phyloP scores from a whole-genome alignment of 1,284 basidiomycete species.

The Acaromyces ingoldii region DNA sequence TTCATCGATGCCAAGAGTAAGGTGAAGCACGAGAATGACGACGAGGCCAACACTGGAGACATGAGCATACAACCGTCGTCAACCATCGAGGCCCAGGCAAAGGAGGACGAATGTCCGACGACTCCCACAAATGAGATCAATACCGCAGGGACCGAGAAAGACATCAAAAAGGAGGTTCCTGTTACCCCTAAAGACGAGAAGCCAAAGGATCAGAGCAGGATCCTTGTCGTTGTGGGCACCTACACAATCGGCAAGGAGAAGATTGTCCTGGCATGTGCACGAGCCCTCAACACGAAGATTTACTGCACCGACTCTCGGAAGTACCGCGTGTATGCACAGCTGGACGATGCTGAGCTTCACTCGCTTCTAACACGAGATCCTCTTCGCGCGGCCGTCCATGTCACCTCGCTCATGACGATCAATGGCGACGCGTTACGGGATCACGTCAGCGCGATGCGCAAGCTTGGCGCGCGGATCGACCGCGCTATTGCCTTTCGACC shows the following conservation, averaged over 20 bases:
- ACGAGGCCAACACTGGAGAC: too few species aligned
- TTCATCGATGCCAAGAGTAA: not conserved
- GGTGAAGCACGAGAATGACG: not conserved
- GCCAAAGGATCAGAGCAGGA: constrained; percentile 27
- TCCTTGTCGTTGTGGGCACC: constrained; percentile 82
- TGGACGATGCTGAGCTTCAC: constrained; percentile 64
- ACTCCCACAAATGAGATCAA: not conserved
- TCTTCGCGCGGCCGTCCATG: constrained; percentile 69
- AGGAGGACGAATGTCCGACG: not conserved
- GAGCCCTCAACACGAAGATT: constrained; percentile 73
- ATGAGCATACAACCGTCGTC: too few species aligned
- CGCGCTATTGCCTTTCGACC: constrained; percentile 79
- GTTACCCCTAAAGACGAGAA: not conserved
- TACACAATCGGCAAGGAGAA: constrained; percentile 97
- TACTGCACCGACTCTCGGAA: constrained; percentile 69
- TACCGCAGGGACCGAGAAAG: too few species aligned
- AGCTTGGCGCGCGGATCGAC: constrained; percentile 68
- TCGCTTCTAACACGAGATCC: constrained; percentile 73
- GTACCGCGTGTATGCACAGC: constrained; percentile 38
- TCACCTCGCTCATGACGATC: constrained; percentile 75
- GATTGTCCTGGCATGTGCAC: constrained; percentile 88
- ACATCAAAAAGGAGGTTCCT: too few species aligned
- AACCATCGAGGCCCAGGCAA: too few species aligned
- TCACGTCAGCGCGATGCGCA: constrained; percentile 62
- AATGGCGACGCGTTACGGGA: constrained; percentile 70